A percentile compares a stretch with the other conserved stretches of the same genome.
Conservation (phyloP, 352 stramenopile species). For the Pythium myriotylum region DNA sequence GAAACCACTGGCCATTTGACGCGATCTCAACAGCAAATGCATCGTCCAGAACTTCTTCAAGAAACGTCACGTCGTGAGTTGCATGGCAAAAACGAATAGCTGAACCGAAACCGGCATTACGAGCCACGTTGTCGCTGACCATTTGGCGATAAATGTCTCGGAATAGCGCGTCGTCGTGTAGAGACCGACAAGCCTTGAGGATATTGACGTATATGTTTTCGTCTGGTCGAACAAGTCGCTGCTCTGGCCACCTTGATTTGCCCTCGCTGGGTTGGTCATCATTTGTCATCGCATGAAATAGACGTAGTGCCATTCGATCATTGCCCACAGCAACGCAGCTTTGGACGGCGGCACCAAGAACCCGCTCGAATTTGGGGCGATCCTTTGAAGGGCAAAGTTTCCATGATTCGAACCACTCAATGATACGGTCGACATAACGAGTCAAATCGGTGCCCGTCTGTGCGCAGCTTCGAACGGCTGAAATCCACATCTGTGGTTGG, state of each 20-base stretch:
- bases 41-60: slow-evolving; percentile 65
- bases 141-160: slow-evolving; percentile 61
- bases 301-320: slow-evolving; percentile 53
- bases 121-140: slow-evolving; percentile 45
- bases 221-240: slow-evolving; percentile 34
- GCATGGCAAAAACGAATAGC: slow-evolving; percentile 68
- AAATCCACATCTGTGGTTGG: slow-evolving; percentile 68
- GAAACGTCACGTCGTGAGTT: slow-evolving; percentile 46
- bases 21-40: slow-evolving; percentile 48
- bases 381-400: slow-evolving; percentile 5
- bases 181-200: slow-evolving; percentile 51
- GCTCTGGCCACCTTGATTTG: background rate
- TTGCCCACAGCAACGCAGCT: slow-evolving; percentile 48
- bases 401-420: slow-evolving; percentile 40
- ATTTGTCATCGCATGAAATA: slow-evolving; percentile 41
- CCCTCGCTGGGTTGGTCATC: slow-evolving; percentile 14
- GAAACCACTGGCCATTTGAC: slow-evolving; percentile 37
- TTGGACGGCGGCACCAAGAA: slow-evolving; percentile 74
- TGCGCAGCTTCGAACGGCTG: slow-evolving; percentile 50
- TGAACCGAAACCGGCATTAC: slow-evolving; percentile 64
- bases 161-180: slow-evolving; percentile 45
- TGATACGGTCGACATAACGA: slow-evolving; percentile 27
- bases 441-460: slow-evolving; percentile 6
- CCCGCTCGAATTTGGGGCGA: slow-evolving; percentile 43
- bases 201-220: slow-evolving; percentile 85